Evolutionary conservation across 805 yeast genomes (phyloP).

Genomic region (Lachancea meyersii): DNA sequence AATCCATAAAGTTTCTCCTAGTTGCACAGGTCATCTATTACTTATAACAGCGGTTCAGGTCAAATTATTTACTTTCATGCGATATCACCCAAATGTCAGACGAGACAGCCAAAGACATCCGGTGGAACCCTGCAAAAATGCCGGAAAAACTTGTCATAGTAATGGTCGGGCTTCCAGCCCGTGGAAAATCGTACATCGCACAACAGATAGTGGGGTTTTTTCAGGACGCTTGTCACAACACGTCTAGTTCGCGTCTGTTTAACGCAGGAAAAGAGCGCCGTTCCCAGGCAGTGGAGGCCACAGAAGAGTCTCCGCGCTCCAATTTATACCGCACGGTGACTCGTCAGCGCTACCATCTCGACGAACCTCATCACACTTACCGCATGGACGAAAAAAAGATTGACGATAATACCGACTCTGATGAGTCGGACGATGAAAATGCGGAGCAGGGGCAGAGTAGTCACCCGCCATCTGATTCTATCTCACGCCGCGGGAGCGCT

Average conservation of each 20-base stretch:
- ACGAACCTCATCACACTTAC: background rate
- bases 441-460: background rate
- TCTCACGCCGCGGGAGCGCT: too few relatives aligned
- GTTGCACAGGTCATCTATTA: background rate
- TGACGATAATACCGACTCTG: background rate
- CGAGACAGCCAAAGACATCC: background rate
- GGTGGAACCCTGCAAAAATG: background rate
- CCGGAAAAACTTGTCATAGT: constrained; percentile 48
- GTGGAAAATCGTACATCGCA: constrained; percentile 67
- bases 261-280: constrained; percentile 67
- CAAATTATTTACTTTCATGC: background rate
- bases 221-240: constrained; percentile 1
- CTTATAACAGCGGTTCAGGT: background rate
- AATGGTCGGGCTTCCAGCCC: constrained; percentile 70
- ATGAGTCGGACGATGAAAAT: background rate
- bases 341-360: background rate
- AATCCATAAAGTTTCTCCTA: background rate
- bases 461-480: too few relatives aligned
- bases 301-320: background rate
- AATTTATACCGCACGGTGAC: constrained; percentile 7
- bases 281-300: background rate
- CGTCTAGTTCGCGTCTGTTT: constrained; percentile 46
- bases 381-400: background rate
- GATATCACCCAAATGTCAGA: background rate
- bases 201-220: constrained; percentile 42